Evolutionary conservation across 2,329 filamentous ascomycete genomes (phyloP).

Genomic region (Scedosporium aurantiacum): DNA sequence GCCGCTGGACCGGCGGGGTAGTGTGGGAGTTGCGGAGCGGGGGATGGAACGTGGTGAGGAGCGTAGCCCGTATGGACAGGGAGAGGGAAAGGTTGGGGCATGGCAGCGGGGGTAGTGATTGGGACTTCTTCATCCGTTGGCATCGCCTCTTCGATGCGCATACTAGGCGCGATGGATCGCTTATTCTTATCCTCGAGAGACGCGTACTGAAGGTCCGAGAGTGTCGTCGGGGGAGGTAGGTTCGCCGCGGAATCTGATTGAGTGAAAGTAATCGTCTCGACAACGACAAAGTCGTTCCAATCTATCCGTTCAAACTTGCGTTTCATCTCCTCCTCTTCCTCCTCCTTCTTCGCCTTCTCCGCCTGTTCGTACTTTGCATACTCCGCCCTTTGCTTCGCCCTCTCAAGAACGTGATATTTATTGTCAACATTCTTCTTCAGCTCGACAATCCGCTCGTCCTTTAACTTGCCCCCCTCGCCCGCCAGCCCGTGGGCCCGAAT

Average conservation of each 20-base stretch:
- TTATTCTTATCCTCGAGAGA: conserved; percentile 92
- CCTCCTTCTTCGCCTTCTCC: conserved; percentile 81
- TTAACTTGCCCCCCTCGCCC: conserved; percentile 54
- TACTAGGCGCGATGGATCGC: conserved; percentile 69
- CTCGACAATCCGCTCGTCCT: conserved; percentile 61
- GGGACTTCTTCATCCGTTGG: conserved; percentile 55
- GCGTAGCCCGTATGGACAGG: conserved; percentile 33
- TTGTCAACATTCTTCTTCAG: conserved; percentile 66
- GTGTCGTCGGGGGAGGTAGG: conserved; percentile 77
- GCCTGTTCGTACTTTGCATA: conserved; percentile 76
- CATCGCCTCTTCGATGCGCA: conserved; percentile 91
- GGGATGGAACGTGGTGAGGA: conserved; percentile 24
- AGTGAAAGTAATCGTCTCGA: conserved; percentile 87
- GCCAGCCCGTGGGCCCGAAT: conserved; percentile 57
- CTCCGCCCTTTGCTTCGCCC: conserved; percentile 76
- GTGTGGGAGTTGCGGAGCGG: conserved; percentile 19
- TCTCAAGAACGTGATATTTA: conserved; percentile 67
- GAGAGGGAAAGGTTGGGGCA: conserved; percentile 26
- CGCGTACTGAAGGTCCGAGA: conserved; percentile 85
- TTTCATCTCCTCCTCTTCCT: conserved; percentile 73
- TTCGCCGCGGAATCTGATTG: conserved; percentile 78
- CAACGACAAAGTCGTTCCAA: conserved; percentile 95
- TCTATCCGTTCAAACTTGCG: conserved; percentile 74
- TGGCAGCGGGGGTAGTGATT: conserved; percentile 11
- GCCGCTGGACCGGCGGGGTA: conserved; percentile 8